A percentile compares a stretch with the other conserved stretches of the same genome.
Conservation (phyloP, 2,329 filamentous ascomycete species). For the Corynespora cassiicola region DNA sequence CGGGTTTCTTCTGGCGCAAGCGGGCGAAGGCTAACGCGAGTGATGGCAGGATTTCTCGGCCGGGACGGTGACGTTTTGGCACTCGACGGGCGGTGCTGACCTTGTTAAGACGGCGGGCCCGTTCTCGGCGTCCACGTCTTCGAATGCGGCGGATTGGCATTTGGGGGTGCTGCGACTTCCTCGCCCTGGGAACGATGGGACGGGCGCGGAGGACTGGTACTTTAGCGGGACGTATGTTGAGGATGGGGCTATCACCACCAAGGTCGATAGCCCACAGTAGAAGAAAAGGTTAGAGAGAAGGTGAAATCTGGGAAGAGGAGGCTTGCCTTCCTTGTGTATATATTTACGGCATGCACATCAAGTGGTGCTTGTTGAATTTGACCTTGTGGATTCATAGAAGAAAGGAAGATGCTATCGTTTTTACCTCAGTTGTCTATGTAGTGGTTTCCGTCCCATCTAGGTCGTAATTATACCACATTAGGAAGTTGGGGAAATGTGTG, state of each 20-base stretch:
- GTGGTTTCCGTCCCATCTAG: too few species aligned
- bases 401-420: too few species aligned
- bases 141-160: conserved; percentile 76
- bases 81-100: conserved; percentile 67
- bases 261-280: conserved; percentile 31
- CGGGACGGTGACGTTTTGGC: conserved; percentile 71
- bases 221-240: conserved; percentile 77
- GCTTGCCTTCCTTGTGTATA: neutral
- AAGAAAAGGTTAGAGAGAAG: neutral
- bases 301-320: neutral
- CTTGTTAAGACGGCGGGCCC: conserved; percentile 66
- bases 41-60: conserved; percentile 63
- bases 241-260: conserved; percentile 54
- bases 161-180: conserved; percentile 72
- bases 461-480: too few species aligned
- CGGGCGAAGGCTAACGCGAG: conserved; percentile 14
- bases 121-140: conserved; percentile 65
- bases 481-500: too few species aligned
- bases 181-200: conserved; percentile 60
- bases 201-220: conserved; percentile 68
- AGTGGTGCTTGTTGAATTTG: too few species aligned
- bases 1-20: neutral
- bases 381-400: too few species aligned
- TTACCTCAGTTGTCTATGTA: too few species aligned
- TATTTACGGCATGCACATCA: neutral